Percentiles rank a stretch among this genome's conserved stretches.
Conservation (phyloP, 2,329 filamentous ascomycete genomes). For the Claviceps monticola region DNA sequence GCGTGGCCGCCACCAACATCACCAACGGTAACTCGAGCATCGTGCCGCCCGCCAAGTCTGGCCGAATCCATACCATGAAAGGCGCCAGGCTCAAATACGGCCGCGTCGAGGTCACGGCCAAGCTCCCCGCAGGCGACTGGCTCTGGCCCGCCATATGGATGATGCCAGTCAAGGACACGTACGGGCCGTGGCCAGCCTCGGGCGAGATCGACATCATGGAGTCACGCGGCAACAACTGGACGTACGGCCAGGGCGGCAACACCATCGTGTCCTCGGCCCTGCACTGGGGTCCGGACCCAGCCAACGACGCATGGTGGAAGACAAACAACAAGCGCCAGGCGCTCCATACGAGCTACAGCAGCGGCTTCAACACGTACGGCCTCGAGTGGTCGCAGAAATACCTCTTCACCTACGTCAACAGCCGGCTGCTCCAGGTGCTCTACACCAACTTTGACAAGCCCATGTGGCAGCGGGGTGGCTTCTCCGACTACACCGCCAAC, state of each 20-base stretch:
- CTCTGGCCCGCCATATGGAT: slow-evolving; percentile 35
- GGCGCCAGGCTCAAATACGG: slow-evolving; percentile 65
- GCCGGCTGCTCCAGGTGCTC: slow-evolving; percentile 62
- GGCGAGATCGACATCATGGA: slow-evolving; percentile 79
- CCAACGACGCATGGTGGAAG: slow-evolving; percentile 69
- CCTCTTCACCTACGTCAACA: slow-evolving; percentile 76
- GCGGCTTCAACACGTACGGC: slow-evolving; percentile 61
- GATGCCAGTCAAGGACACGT: slow-evolving; percentile 58
- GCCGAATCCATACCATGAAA: slow-evolving; percentile 61
- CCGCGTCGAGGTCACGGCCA: slow-evolving; percentile 65
- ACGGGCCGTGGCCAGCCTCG: slow-evolving; percentile 64
- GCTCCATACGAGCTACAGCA: slow-evolving; percentile 59
- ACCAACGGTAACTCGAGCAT: slow-evolving; percentile 57
- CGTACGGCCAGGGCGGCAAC: slow-evolving; percentile 63
- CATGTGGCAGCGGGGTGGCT: slow-evolving; percentile 55
- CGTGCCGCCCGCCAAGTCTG: slow-evolving; percentile 65
- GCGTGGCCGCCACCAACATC: slow-evolving; percentile 58
- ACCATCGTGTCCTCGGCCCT: slow-evolving; percentile 67
- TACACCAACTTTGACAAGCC: slow-evolving; percentile 60
- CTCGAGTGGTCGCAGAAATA: slow-evolving; percentile 83
- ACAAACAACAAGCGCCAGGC: slow-evolving; percentile 67
- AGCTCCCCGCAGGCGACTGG: slow-evolving; percentile 47
- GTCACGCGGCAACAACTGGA: slow-evolving; percentile 69
- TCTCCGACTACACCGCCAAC: slow-evolving; percentile 49
- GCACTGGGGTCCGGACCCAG: slow-evolving; percentile 65